A percentile compares a stretch with the other conserved stretches of the same genome.
phyloP scores from a whole-genome alignment of 371 early-diverging fungal species.

The Enterocytospora artemiae region DNA sequence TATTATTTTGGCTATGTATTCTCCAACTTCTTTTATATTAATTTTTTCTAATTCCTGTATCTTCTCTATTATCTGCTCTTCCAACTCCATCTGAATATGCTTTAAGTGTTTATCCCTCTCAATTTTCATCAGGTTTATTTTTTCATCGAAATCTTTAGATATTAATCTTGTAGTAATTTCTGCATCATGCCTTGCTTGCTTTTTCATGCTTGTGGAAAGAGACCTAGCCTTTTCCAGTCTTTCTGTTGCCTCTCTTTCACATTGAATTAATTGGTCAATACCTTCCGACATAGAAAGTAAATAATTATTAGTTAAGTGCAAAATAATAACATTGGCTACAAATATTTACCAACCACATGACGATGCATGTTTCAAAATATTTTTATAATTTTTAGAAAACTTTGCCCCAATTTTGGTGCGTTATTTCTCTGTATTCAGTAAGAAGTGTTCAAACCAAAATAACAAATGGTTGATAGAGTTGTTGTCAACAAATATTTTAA shows the following conservation, averaged over 20 bases:
- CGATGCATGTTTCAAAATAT: no score
- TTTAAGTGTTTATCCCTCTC: constrained; percentile 17
- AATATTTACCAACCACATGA: no score
- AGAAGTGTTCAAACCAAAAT: no score
- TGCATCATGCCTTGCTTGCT: constrained; percentile 38
- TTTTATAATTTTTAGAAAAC: no score
- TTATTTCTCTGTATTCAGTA: no score
- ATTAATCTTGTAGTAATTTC: not conserved
- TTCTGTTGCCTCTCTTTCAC: constrained; percentile 33
- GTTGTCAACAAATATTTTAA: no score
- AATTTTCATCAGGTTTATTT: constrained; percentile 10
- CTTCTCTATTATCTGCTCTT: constrained; percentile 6
- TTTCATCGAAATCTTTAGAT: constrained; percentile 3
- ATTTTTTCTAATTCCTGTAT: constrained; percentile 5
- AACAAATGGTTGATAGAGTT: no score
- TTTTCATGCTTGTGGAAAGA: constrained; percentile 12
- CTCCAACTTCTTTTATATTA: constrained; percentile 4
- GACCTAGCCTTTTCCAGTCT: constrained; percentile 16
- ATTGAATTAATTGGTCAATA: constrained; percentile 38
- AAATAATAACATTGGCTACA: not conserved
- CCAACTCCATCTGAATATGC: constrained; percentile 7
- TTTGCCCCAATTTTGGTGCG: no score
- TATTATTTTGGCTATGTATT: constrained; percentile 15
- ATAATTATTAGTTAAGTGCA: not conserved
- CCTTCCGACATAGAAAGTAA: constrained; percentile 36